Base-by-base conservation (phyloP, 2,329 filamentous ascomycete genomes). In the Davidsoniella eucalypti region DNA sequence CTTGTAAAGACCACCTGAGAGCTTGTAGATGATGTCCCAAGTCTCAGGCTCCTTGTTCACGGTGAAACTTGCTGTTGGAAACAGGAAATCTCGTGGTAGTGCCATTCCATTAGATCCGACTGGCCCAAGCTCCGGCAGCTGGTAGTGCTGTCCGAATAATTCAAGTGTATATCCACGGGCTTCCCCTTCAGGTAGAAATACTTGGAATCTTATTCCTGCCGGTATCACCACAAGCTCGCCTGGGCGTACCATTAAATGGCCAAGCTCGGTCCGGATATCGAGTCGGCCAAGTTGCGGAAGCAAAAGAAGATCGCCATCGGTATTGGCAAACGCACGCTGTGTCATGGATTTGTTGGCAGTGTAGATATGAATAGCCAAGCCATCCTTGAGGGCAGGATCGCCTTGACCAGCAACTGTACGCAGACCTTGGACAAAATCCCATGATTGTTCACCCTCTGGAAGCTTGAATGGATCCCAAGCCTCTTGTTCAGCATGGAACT, bases 221-320 rank as follows among this genome's bases (percentile, higher is more conserved):
- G 76, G 80, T 18, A 84, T 77, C 14, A 84, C 72, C 46, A 69
- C 72, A 29, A 84, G 74, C 59, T 84, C 80, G n/a, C 78, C 78
- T 0, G 78, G 80, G 3, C 78, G 75, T 4, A 83, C 77, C 47
- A 78, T 70, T 0, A 83, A 60, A 23, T 69, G 69, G 4, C 80
- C 80, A 14, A 83, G 70, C 58, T 84, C 80, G 2, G 80, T 84
- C 58, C 80, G 78, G 43, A 84, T 78, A 55, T 83, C 75, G 2
- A 84, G 66, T 0, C 72, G 67, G 10, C 80, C 80, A 55, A 78
- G 71, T 53, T 84, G 80, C 0, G 73, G 76, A 2, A 83, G 69
- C 44, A 84, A 78, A 48, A 83, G 64, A 54, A 80, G 72, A 59
- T 84, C 80, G 14, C 80, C 80, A 53, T 84, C 80, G 1, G 76